Evolutionary conservation across 148 eudicot species (phyloP), one percentile per base, ranked within the genome.

Genomic region (Cornus controversa): DNA sequence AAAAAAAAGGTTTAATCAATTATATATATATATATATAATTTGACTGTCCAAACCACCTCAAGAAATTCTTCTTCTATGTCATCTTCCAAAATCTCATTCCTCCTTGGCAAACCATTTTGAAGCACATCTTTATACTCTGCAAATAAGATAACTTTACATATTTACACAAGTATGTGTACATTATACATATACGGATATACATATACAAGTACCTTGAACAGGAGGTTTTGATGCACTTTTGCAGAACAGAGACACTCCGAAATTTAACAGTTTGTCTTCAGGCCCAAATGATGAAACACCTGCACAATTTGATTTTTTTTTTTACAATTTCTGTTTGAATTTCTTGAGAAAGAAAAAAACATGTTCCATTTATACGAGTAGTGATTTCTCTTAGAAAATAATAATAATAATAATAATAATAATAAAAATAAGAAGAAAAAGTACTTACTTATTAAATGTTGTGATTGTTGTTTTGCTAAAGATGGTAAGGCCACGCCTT

Each of bases 51-150:
- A 34, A 65, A 70, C 36, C 68, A 74, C 80, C 75, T 79, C 83
- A 11, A 15, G 62, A 25, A 23, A 8, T 71, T 75, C 74, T 71
- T 36, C 75, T 72, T 83, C 67, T 68, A 29, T 68, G 76, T 76
- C 79, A 66, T 81, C 81, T 24, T 73, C 80, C 74, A 79, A 74
- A 42, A 72, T 75, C 8, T 79, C 81, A 40, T 77, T 73, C 88
- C 86, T 71, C 66, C 83, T 81, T 65, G 80, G 79, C 28, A 76
- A 63, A 53, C 71, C 79, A 31, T 77, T 67, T 66, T 75, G 83
- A 11, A 79, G 22, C 54, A 76, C 74, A 66, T 76, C 82, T 54
- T 34, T n/a, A 66, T 70, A 79, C 65, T 74, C 87, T 87, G 82
- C 82, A 75, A 15, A 31, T 26, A 60, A 14, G n/a, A n/a, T n/a